Conservation (phyloP, 176 grass and related monocot species). For the Eragrostis nindensis region DNA sequence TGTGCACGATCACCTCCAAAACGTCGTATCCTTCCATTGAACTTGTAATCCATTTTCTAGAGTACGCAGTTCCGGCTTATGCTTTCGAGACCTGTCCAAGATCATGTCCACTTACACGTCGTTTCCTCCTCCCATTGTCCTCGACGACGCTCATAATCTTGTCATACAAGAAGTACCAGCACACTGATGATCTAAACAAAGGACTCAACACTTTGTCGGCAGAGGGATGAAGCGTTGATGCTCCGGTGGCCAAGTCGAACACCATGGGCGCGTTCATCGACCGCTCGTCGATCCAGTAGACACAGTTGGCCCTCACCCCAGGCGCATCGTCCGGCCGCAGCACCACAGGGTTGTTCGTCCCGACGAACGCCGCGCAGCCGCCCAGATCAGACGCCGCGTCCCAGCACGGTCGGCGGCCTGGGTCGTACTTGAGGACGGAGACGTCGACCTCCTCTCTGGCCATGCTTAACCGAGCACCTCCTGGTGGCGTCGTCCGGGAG, state of each 20-base stretch:
- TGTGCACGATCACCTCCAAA: no score
- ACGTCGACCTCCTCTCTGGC: not conserved
- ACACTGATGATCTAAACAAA: not conserved
- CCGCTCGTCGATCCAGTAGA: not conserved
- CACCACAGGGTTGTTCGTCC: constrained; percentile 4
- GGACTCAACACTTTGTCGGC: not conserved
- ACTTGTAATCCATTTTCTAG: no score
- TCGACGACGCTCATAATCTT: not conserved
- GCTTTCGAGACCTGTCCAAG: no score
- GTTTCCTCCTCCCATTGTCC: no score
- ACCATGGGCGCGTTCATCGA: not conserved
- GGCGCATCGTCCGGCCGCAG: not conserved
- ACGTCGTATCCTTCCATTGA: no score
- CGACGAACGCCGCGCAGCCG: not conserved
- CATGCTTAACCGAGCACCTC: not conserved
- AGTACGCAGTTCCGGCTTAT: no score
- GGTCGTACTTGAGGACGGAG: constrained; percentile 3
- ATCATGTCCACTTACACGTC: no score
- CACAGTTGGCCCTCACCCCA: not conserved
- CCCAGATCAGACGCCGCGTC: not conserved
- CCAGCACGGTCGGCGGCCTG: not conserved
- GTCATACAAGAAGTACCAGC: constrained; percentile 6
- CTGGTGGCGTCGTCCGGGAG: not conserved
- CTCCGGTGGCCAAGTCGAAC: not conserved
- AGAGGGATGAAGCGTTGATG: not conserved